phyloP scores from a whole-genome alignment of 768 basidiomycete species.

The Tylopilus subfusipes region DNA sequence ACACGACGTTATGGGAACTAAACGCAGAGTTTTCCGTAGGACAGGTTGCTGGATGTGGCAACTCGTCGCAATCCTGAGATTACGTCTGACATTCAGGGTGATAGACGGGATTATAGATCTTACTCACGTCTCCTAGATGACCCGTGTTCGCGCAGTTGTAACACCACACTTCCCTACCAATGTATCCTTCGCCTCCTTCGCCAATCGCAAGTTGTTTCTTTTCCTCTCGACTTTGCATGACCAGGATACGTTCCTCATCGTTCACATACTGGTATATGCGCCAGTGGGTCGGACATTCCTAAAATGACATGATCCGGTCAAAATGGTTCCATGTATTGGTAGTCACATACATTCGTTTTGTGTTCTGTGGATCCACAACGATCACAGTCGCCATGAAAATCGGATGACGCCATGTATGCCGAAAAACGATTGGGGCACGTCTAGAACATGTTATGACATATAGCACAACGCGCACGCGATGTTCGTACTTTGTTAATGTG shows the following conservation, averaged over 20 bases:
- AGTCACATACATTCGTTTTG: conserved; percentile 52
- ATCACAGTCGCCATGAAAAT: conserved; percentile 51
- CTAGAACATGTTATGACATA: conserved; percentile 32
- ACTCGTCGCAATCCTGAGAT: conserved; percentile 60
- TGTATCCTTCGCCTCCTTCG: conserved; percentile 75
- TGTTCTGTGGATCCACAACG: conserved; percentile 67
- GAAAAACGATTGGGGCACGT: conserved; percentile 65
- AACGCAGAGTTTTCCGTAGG: conserved; percentile 65
- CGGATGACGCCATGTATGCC: conserved; percentile 16
- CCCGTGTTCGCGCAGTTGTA: conserved; percentile 73
- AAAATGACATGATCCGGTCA: neutral
- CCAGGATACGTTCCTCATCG: conserved; percentile 46
- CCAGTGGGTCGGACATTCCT: conserved; percentile 88
- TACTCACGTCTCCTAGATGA: conserved; percentile 76
- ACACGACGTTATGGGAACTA: conserved; percentile 53
- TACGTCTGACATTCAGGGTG: neutral
- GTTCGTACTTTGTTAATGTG: conserved; percentile 60
- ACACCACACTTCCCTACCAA: conserved; percentile 73
- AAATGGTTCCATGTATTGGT: neutral
- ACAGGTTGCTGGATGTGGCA: conserved; percentile 37
- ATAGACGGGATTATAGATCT: neutral
- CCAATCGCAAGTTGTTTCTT: conserved; percentile 53
- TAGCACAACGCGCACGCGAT: neutral
- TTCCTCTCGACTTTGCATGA: conserved; percentile 44
- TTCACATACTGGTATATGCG: conserved; percentile 71